Evolutionary conservation across 495 filamentous ascomycete genomes (phyloP), one percentile per base, ranked within the genome.

Genomic region (Filosporella fistucella): DNA sequence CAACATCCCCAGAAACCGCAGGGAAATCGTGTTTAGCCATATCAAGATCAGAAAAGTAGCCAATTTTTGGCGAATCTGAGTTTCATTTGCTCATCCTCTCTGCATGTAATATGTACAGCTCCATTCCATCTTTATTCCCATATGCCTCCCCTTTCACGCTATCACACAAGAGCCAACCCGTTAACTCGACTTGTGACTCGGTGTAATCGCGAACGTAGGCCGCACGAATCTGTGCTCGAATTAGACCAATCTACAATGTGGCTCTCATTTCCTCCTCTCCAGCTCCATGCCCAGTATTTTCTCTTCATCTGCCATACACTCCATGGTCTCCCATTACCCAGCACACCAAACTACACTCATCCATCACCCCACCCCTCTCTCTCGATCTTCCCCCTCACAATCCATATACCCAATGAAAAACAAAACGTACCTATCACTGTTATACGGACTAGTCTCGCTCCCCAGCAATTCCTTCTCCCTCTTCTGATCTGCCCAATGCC

Each of bases 381-480:
- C 22, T 20, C 8, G 5, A 21, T 20, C 37, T 18, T 6, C 6
- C 17, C 37, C 23, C 18, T 18, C 17, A 14, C 21, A 14, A 40
- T 40, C 9, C 18, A 21, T 20, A 24, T 26, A 36, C 37, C 1
- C 41, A 57, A 22, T 55, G 42, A 29, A 45, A 13, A 41, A 38
- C 21, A 25, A 17, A 50, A 74, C 89, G 35, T 75, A 95, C 91
- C 85, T 72, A 57, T 95, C 89, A 50, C 81, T 83, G 71, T 97
- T 80, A 66, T 97, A 98, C 25, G 93, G 77, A 63, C 72, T 76
- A 20, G 73, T 74, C 67, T 91, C 86, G 54, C 78, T 75, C 23
- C 91, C 91, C 55, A 96, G 58, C 43, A 98, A 72, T 69, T 88
- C 82, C 78, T 88, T 88, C 77, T 96, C 94, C 34, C 93, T 74